Evolutionary conservation across 345 rosid species (phyloP).

Genomic region (Geranium rotundifolium): DNA sequence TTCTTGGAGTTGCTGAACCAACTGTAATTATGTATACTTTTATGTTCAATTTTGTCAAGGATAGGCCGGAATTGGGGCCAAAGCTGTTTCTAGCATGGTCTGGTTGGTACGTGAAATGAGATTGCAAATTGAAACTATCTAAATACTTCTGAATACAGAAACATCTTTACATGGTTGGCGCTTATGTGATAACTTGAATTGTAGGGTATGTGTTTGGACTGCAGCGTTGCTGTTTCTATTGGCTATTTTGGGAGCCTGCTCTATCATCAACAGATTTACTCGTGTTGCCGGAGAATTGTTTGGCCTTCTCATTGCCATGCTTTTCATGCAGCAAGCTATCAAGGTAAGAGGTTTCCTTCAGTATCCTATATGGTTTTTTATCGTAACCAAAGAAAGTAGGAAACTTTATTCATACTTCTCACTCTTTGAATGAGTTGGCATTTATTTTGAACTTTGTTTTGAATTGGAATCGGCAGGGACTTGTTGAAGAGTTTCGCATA

Average conservation of each 20-base stretch:
- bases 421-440: too few relatives aligned
- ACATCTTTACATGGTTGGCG: not conserved
- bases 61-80: constrained; percentile 63
- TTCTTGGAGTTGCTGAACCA: constrained; percentile 97
- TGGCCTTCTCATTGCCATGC: constrained; percentile 89
- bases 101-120: constrained; percentile 50
- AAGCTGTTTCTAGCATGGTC: constrained; percentile 85
- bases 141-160: too few relatives aligned
- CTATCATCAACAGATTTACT: constrained; percentile 86
- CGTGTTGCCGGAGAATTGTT: constrained; percentile 88
- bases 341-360: constrained; percentile 33
- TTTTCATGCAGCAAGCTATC: constrained; percentile 90
- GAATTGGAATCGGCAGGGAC: constrained; percentile 35
- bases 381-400: too few relatives aligned
- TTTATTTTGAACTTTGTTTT: too few relatives aligned
- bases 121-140: too few relatives aligned
- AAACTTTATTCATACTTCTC: too few relatives aligned
- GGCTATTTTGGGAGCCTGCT: constrained; percentile 82
- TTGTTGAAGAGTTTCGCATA: constrained; percentile 71
- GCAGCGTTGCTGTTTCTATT: constrained; percentile 71
- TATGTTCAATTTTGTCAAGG: constrained; percentile 80
- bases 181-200: constrained; percentile 5
- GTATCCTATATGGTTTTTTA: too few relatives aligned
- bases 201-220: constrained; percentile 95
- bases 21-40: constrained; percentile 92